Evolutionary conservation across 176 grass and related monocot genomes (phyloP).

Genomic region (Phyllostachys edulis): DNA sequence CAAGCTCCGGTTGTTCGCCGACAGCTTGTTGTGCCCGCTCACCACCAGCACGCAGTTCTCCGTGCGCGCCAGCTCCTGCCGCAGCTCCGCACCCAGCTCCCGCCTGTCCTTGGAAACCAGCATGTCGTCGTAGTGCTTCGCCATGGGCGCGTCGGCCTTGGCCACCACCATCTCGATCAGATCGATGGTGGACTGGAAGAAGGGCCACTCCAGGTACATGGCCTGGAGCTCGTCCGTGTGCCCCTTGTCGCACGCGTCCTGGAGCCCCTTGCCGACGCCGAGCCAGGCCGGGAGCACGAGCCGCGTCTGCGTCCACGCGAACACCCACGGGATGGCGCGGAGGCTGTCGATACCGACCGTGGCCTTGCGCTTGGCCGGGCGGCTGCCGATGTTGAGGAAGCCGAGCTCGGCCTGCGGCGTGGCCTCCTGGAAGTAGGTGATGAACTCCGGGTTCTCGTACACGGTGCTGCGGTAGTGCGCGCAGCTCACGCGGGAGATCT

Average conservation of each 20-base stretch:
- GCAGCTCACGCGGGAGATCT: conserved; percentile 80
- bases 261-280: conserved; percentile 65
- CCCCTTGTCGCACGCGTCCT: conserved; percentile 59
- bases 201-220: conserved; percentile 92
- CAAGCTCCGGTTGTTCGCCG: conserved; percentile 65
- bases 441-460: conserved; percentile 78
- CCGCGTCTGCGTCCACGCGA: conserved; percentile 94
- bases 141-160: conserved; percentile 69
- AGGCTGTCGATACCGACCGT: conserved; percentile 62
- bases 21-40: conserved; percentile 74
- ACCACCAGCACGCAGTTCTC: conserved; percentile 66
- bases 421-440: conserved; percentile 89
- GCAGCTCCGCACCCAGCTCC: conserved; percentile 38
- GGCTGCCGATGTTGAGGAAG: conserved; percentile 83
- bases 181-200: conserved; percentile 87
- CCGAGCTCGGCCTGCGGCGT: conserved; percentile 88
- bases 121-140: conserved; percentile 73
- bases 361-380: conserved; percentile 54
- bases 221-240: conserved; percentile 56
- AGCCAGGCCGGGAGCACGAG: conserved; percentile 90
- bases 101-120: conserved; percentile 47
- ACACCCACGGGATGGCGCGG: conserved; percentile 89
- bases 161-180: conserved; percentile 96
- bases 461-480: conserved; percentile 72
- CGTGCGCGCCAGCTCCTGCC: conserved; percentile 50